Evolutionary conservation across 352 stramenopile species (phyloP).

Genomic region (Phytophthora sp.): DNA sequence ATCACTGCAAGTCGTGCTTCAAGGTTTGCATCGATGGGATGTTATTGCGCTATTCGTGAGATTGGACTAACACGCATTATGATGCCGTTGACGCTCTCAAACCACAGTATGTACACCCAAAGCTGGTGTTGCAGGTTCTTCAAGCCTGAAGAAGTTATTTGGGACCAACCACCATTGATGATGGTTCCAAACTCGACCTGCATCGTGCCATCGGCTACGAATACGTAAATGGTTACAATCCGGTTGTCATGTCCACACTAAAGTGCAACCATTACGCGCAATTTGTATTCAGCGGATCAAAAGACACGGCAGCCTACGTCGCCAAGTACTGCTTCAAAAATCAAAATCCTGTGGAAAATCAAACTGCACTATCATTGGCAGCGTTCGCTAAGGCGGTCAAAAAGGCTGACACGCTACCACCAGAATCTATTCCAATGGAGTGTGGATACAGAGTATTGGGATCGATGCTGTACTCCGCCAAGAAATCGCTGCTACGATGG

Average conservation of each 20-base stretch:
- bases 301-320: constrained; percentile 31
- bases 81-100: not conserved
- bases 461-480: constrained; percentile 23
- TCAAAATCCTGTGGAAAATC: constrained; percentile 36
- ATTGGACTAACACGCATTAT: no score
- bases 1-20: constrained; percentile 27
- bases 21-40: constrained; percentile 7
- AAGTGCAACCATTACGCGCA: constrained; percentile 41
- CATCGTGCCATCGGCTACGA: constrained; percentile 25
- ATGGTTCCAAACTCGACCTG: not conserved
- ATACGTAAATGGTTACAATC: constrained; percentile 43
- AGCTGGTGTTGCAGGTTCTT: constrained; percentile 31
- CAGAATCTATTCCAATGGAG: constrained; percentile 9
- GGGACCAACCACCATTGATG: not conserved
- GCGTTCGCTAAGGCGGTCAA: constrained; percentile 20
- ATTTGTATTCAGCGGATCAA: constrained; percentile 21
- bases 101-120: constrained; percentile 22
- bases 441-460: constrained; percentile 17
- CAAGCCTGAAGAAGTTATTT: constrained; percentile 14
- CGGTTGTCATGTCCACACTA: constrained; percentile 8
- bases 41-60: no score
- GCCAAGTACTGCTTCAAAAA: constrained; percentile 41
- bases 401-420: constrained; percentile 1
- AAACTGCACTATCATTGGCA: constrained; percentile 10
- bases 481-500: constrained; percentile 25